Percentiles rank a stretch among this genome's conserved stretches.
Conservation (phyloP, 306 rosid species). For the Gastrolobium villosum region DNA sequence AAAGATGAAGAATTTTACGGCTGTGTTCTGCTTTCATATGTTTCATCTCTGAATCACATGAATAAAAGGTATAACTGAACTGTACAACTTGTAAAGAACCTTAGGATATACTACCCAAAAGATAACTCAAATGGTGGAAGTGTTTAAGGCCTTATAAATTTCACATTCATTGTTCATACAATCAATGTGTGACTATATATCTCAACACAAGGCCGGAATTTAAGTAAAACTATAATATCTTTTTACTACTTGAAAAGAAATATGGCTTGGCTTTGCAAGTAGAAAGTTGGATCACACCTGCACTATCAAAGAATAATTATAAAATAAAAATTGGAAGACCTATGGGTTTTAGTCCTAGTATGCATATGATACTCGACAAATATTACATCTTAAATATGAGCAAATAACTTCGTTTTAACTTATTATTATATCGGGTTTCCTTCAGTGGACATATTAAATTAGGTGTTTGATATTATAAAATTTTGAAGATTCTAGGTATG, state of each 20-base stretch:
- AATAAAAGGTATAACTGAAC: not conserved
- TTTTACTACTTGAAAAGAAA: too few relatives aligned
- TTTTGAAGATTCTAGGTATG: not conserved
- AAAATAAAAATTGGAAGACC: too few relatives aligned
- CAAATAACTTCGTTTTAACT: not conserved
- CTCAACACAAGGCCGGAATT: not conserved
- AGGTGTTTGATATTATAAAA: not conserved
- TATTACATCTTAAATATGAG: not conserved
- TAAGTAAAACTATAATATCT: not conserved
- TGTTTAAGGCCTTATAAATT: too few relatives aligned
- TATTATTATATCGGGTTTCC: not conserved
- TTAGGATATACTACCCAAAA: too few relatives aligned
- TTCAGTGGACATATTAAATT: not conserved
- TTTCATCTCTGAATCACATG: not conserved
- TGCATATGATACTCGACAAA: not conserved
- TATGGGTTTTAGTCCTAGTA: too few relatives aligned
- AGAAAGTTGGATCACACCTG: not conserved
- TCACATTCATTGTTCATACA: too few relatives aligned
- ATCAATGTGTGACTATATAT: too few relatives aligned
- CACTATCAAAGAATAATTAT: not conserved
- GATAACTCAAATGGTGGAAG: too few relatives aligned
- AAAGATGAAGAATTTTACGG: not conserved
- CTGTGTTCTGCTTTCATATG: not conserved
- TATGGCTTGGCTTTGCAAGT: not conserved
- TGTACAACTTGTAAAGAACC: too few relatives aligned